Base-by-base conservation (phyloP, 257 asterid genomes). In the Solanum clarkiae region DNA sequence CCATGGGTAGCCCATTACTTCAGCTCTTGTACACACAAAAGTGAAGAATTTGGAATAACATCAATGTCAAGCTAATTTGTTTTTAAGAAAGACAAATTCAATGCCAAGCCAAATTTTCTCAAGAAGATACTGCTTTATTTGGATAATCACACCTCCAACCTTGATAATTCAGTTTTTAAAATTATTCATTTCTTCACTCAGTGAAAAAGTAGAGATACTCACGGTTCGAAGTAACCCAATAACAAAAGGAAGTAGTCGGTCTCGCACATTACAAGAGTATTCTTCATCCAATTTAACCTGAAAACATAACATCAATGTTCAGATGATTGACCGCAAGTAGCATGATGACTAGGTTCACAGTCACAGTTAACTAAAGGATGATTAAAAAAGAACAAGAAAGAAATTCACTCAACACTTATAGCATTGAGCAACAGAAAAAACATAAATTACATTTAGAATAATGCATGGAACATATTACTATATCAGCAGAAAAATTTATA, bases 141-240 rank as follows among this genome's bases (percentile, higher is more conserved):
- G 22, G 81, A 75, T 24, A 75, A 75, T 22, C 22, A 75, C 62
- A 49, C 4, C 8, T 47, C 44, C 51, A 49, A 53, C 22, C 81
- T 75, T 14, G 14, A 75, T 68, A 32, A 20, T 75, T 75, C 60
- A 75, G 81, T 59, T 75, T 59, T 22, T 24, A 26, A 75, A 75
- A 22, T 75, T 26, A 75, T 74, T 74, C 81, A 13, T n/a, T 72
- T 72, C 36, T 72, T 74, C 49, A 49, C 60, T 74, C 44, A 4
- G 44, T 75, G 42, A 14, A 14, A 49, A 75, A 24, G 4, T 10
- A 49, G 81, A 75, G n/a, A 59, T 80, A 89, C 98, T 92, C 91
- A 95, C 98, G 56, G 99, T 96, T 93, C 98, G 92, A 85, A 96
- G 98, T 91, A 96, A 92, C 87, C 99, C 99, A 90, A 96, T 93